Conservation (phyloP, 805 yeast species). For the Deakozyma indianensis region DNA sequence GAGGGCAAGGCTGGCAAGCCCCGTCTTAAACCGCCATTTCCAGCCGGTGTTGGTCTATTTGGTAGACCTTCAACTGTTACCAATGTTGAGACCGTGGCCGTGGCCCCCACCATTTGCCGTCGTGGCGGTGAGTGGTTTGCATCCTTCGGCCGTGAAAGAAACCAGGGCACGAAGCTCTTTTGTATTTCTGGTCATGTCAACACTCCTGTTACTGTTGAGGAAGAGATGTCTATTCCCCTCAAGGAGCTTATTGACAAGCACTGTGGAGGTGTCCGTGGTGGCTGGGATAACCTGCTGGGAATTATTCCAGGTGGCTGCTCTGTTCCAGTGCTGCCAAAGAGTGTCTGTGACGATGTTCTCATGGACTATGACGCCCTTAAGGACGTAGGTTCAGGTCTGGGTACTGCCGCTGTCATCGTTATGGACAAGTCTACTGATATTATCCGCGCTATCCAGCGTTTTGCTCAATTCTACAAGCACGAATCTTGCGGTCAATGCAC, state of each 20-base stretch:
- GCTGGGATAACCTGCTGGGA: slow-evolving; percentile 83
- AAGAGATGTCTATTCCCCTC: slow-evolving; percentile 84
- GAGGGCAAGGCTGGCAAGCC: slow-evolving; percentile 94
- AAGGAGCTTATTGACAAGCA: slow-evolving; percentile 72
- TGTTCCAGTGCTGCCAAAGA: slow-evolving; percentile 65
- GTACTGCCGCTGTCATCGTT: slow-evolving; percentile 88
- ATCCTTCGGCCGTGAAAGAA: slow-evolving; percentile 71
- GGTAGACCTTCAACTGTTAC: slow-evolving; percentile 89
- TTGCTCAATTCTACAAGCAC: slow-evolving; percentile 74
- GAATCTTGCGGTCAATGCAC: slow-evolving; percentile 94
- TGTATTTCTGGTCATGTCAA: slow-evolving; percentile 86
- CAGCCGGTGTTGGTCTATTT: slow-evolving; percentile 83
- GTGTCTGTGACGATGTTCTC: slow-evolving; percentile 48
- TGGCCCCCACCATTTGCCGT: slow-evolving; percentile 78
- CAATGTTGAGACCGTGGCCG: slow-evolving; percentile 83
- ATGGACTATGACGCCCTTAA: slow-evolving; percentile 84
- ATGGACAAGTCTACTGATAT: slow-evolving; percentile 80
- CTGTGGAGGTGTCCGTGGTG: slow-evolving; percentile 84
- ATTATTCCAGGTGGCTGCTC: slow-evolving; percentile 88
- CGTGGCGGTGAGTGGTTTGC: slow-evolving; percentile 86
- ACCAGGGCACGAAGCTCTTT: slow-evolving; percentile 68
- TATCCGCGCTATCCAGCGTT: slow-evolving; percentile 73
- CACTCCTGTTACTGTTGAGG: slow-evolving; percentile 87
- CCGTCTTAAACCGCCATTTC: slow-evolving; percentile 87
- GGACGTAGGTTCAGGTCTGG: slow-evolving; percentile 77